Evolutionary conservation across 1,284 basidiomycete species (phyloP), one percentile per base, ranked within the genome.

Genomic region (Phellopilus nigrolimitatus): DNA sequence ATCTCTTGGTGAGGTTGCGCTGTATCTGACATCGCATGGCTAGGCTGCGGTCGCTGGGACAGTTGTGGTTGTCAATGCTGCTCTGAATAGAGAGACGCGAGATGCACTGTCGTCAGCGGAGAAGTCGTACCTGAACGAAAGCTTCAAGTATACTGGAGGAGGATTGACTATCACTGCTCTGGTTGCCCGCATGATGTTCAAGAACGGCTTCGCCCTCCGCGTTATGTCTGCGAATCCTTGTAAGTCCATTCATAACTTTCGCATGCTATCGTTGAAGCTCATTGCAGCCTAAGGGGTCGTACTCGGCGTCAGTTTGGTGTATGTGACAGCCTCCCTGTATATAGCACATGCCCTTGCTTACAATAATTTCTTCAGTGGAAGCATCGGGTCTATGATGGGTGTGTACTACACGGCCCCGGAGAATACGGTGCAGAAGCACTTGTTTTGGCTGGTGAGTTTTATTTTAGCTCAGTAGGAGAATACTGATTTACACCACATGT

Each of bases 201-300:
- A 69, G 56, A 83, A 80, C 42, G 92, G 92, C 0, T 65, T 82
- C 50, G 83, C 87, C 7, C 80, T 80, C 67, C 77, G 87, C 41
- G 71, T 95, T 47, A 94, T 95, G 91, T 70, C 84, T 3, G 79
- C 85, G 8, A 95, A 93, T 68, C 92, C 92, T 47, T 95, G 87
- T 82, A 56, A 54, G 78, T 69, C 22, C 9, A 24, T 25, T 3
- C 24, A 36, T 45, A 2, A 12, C 10, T 27, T 17, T 24, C 37
- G 5, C 15, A 21, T 8, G 17, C 30, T 19, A 30, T 25, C 8
- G n/a, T 10, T 31, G n/a, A 19, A 15, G n/a, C 25, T 27, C 47
- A n/a, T 12, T 28, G 27, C 42, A 24, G 47, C 36, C 56, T 10
- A 48, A 85, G 82, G 88, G 91, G 68, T 89, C 31, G 88, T 94